phyloP scores from a whole-genome alignment of 192 early-diverging fungal genomes.

The Coemansia sp. region DNA sequence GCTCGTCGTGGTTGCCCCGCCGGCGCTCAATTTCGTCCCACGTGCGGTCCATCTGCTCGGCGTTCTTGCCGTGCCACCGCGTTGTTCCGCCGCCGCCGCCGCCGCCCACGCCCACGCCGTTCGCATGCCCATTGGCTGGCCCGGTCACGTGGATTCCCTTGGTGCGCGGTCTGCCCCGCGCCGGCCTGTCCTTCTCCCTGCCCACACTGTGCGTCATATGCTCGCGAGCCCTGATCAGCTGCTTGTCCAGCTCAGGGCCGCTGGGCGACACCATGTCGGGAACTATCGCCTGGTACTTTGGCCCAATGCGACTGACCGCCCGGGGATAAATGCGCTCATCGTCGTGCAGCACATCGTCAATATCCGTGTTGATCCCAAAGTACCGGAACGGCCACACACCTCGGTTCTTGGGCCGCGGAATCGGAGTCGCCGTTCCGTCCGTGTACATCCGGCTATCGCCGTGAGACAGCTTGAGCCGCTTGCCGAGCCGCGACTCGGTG shows the following conservation, averaged over 20 bases:
- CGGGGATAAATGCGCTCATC: constrained; percentile 78
- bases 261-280: constrained; percentile 56
- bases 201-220: neutral
- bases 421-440: constrained; percentile 19
- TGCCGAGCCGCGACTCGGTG: constrained; percentile 49
- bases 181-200: neutral
- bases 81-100: constrained; percentile 28
- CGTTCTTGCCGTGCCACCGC: constrained; percentile 48
- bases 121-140: neutral
- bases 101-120: constrained; percentile 8
- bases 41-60: constrained; percentile 43
- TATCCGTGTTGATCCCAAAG: constrained; percentile 78
- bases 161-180: neutral
- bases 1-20: constrained; percentile 41
- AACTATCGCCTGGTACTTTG: constrained; percentile 76
- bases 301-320: constrained; percentile 76
- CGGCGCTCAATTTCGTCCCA: constrained; percentile 50
- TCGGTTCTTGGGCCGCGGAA: constrained; percentile 45
- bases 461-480: constrained; percentile 41
- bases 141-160: neutral
- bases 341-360: constrained; percentile 67
- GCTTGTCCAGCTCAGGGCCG: constrained; percentile 33
- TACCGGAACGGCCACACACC: constrained; percentile 87
- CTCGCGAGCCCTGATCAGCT: constrained; percentile 10
- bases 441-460: constrained; percentile 16